Conservation (phyloP, 352 stramenopile genomes). For the Phytophthora parvispora region DNA sequence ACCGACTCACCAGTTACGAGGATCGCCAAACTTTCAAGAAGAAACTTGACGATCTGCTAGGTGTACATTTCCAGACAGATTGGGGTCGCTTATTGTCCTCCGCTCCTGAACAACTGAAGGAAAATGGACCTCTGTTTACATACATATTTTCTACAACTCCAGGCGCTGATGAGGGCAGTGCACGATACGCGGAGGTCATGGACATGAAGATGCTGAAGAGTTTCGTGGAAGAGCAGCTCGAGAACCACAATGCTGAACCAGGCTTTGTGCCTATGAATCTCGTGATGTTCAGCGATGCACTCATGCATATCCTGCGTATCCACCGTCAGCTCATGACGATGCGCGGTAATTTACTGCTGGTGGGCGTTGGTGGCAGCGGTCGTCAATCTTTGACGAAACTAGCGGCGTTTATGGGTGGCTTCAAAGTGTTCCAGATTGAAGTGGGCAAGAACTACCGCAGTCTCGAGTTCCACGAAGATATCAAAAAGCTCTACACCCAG, state of each 20-base stretch:
- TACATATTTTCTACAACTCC: slow-evolving; percentile 71
- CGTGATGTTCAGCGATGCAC: slow-evolving; percentile 92
- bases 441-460: slow-evolving; percentile 95
- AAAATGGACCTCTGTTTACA: slow-evolving; percentile 85
- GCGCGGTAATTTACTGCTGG: slow-evolving; percentile 92
- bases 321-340: slow-evolving; percentile 91
- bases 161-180: slow-evolving; percentile 38
- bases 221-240: slow-evolving; percentile 92
- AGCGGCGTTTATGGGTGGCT: slow-evolving; percentile 90
- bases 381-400: slow-evolving; percentile 91
- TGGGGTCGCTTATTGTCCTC: slow-evolving; percentile 71
- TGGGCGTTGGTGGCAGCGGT: slow-evolving; percentile 93
- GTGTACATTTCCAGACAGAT: slow-evolving; percentile 84
- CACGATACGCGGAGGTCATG: slow-evolving; percentile 82
- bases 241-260: slow-evolving; percentile 93
- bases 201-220: slow-evolving; percentile 91
- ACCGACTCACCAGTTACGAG: slow-evolving; percentile 90
- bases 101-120: slow-evolving; percentile 75
- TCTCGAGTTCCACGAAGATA: slow-evolving; percentile 94
- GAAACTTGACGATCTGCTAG: slow-evolving; percentile 83
- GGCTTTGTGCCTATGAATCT: slow-evolving; percentile 92
- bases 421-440: slow-evolving; percentile 94
- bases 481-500: slow-evolving; percentile 91
- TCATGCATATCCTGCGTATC: slow-evolving; percentile 94
- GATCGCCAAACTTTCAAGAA: slow-evolving; percentile 93